Base-by-base conservation (phyloP, 306 rosid species). In the Urtica urens region DNA sequence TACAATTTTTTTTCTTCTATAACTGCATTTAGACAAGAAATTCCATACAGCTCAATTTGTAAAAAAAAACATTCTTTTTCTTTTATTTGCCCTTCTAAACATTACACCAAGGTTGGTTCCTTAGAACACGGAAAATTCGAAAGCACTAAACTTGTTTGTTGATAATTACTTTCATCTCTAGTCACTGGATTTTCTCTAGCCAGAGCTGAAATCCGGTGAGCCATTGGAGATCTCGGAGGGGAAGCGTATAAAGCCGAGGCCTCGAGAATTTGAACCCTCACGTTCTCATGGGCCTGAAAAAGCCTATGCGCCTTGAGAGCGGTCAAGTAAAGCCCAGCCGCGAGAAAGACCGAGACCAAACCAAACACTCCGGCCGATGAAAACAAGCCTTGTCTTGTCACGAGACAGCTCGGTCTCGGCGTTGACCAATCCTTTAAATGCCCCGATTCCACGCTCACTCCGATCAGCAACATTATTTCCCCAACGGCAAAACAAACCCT, bases 401-500 rank as follows among this genome's bases (percentile, higher is more conserved):
- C 56, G 4, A 77, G 79, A 53, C 96, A 92, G 38, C 49, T 68
- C 0, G 64, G 56, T 63, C 55, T 78, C 16, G 96, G 93, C 26
- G 38, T 69, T 0, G 51, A 50, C 99, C 96, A 85, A n/a, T 82
- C 82, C 34, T 61, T 82, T 6, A 82, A 58, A 59, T 85, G 94
- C 1, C 94, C 93, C 3, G 99, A 85, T 51, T 92, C 99, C 38
- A 85, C 86, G 42, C 83, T 76, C 0, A 92, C 40, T 55, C 81
- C 94, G 47, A 81, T 74, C 49, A 92, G 25, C 35, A 92, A 39
- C 59, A 92, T 50, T n/a, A 79, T 74, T 55, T 92, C 99, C n/a
- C 80, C 94, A 17, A 82, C 81, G 18, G 83, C 78, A 59, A 92
- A 92, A 66, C 86, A 85, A 45, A 78, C 64, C 99, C 99, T 92